Percentiles rank a stretch among this genome's conserved stretches.
These are phyloP conservation scores for Durio zibethinus DNA, from an alignment of 345 rosid species.

Conservation along the genomic window DNA sequence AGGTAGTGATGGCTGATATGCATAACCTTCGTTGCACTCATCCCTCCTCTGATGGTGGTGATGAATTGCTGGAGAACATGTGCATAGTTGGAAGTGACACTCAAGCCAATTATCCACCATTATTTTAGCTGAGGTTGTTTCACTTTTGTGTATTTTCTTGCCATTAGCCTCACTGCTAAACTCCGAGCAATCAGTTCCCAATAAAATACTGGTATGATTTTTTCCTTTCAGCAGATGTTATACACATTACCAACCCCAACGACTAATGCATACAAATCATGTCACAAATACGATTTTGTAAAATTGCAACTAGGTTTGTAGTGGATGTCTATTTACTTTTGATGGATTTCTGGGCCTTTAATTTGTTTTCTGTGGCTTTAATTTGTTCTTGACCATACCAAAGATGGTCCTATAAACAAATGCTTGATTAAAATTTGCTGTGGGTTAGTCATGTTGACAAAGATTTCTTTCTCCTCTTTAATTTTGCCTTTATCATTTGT, in stretches of 20 bases:
- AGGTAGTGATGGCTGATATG: constrained; percentile 96
- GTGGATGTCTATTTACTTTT: background rate
- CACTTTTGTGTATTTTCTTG: constrained; percentile 75
- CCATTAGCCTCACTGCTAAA: constrained; percentile 55
- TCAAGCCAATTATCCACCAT: constrained; percentile 66
- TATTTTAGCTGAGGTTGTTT: constrained; percentile 68
- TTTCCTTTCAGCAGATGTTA: background rate
- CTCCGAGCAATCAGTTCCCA: constrained; percentile 34
- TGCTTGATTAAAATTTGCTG: background rate
- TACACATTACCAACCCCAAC: background rate
- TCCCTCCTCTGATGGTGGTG: constrained; percentile 51
- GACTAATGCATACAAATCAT: background rate
- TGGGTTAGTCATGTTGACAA: background rate
- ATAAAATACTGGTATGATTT: constrained; percentile 38
- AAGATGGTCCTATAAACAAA: background rate
- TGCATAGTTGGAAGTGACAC: constrained; percentile 62
- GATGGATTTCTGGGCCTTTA: background rate
- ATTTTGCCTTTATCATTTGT: background rate
- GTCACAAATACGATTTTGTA: background rate
- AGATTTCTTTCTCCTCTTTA: background rate
- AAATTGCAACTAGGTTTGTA: background rate
- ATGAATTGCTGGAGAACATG: constrained; percentile 56
- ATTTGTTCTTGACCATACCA: background rate
- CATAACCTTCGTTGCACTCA: constrained; percentile 52
- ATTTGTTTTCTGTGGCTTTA: no score